Conservation (phyloP, 805 yeast species). For the Saccharomycopsis synnaedendra region DNA sequence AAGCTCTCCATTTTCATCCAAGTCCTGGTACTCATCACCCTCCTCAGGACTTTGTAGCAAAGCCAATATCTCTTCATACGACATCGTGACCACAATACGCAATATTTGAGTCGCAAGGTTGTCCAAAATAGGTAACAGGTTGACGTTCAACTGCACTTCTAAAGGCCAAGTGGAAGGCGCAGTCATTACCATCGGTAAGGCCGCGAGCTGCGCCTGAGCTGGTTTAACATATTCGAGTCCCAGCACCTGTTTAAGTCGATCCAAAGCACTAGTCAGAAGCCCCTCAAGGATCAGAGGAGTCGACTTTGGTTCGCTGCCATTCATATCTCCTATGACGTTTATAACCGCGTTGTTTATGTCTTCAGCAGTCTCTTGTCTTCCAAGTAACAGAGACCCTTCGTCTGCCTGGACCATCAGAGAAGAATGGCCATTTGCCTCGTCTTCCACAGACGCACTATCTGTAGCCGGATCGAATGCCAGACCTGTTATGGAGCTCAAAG, state of each 20-base stretch:
- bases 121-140: conserved; percentile 67
- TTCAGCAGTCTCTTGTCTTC: not conserved
- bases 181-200: conserved; percentile 45
- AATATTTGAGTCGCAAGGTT: conserved; percentile 74
- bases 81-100: conserved; percentile 41
- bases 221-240: conserved; percentile 15
- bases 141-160: conserved; percentile 52
- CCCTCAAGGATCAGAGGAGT: not conserved
- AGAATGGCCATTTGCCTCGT: not conserved
- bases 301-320: not conserved
- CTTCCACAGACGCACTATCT: not conserved
- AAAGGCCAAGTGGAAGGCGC: conserved; percentile 48
- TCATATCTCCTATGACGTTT: not conserved
- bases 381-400: too few relatives aligned
- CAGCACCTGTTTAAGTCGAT: not conserved
- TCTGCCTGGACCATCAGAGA: too few relatives aligned
- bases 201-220: conserved; percentile 40
- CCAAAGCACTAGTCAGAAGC: not conserved
- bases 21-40: conserved; percentile 29
- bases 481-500: not conserved
- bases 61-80: conserved; percentile 57
- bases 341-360: not conserved
- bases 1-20: too few relatives aligned
- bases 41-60: conserved; percentile 49
- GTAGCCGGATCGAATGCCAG: not conserved